Evolutionary conservation across 495 filamentous ascomycete genomes (phyloP).

Genomic region (Jackrogersella multiformis): DNA sequence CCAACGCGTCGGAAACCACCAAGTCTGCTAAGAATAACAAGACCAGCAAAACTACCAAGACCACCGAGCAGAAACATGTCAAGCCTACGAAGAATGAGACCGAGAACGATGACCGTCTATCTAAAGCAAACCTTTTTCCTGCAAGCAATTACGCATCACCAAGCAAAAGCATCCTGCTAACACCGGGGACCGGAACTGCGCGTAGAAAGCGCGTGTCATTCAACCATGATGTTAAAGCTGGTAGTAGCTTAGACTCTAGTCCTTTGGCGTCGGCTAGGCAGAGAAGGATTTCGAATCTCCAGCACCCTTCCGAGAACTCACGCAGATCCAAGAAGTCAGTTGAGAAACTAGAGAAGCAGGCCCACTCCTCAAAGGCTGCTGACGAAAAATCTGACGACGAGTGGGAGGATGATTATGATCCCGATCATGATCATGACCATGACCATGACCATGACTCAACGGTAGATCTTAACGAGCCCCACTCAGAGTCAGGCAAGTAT

Average conservation of each 20-base stretch:
- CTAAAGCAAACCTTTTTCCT: neutral
- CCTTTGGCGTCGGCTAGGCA: constrained; percentile 59
- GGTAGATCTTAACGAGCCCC: constrained; percentile 79
- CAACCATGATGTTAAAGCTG: constrained; percentile 64
- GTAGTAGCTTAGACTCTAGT: constrained; percentile 64
- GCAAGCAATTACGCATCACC: constrained; percentile 43
- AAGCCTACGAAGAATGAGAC: too few relatives aligned
- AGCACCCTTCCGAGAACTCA: constrained; percentile 60
- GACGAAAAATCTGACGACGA: constrained; percentile 52
- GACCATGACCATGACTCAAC: constrained; percentile 71
- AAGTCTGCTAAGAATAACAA: neutral
- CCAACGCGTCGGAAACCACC: constrained; percentile 50
- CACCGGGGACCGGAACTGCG: constrained; percentile 81
- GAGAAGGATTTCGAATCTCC: constrained; percentile 62
- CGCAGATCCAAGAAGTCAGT: constrained; percentile 43
- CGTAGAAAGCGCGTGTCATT: constrained; percentile 93
- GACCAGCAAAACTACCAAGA: too few relatives aligned
- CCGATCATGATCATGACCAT: too few relatives aligned
- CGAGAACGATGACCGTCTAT: constrained; percentile 13
- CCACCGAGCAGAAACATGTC: too few relatives aligned
- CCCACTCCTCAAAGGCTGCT: constrained; percentile 31
- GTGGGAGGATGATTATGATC: constrained; percentile 51
- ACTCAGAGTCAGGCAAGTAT: constrained; percentile 86
- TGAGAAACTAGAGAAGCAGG: constrained; percentile 35
- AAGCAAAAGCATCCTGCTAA: constrained; percentile 77